phyloP scores from a whole-genome alignment of 805 yeast genomes.

The Saturnispora serradocipensis region DNA sequence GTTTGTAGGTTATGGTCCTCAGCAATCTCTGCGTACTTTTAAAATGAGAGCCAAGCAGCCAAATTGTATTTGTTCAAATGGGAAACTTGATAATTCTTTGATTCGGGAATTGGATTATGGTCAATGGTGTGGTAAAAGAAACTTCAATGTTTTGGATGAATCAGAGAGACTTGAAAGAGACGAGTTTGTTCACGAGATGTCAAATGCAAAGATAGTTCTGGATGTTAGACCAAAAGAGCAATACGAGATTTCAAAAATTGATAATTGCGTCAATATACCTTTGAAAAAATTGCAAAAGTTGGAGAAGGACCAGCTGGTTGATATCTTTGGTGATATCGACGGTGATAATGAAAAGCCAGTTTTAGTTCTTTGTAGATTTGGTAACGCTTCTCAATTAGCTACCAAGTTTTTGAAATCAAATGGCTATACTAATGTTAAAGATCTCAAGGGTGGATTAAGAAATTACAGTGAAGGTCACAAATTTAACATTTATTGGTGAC shows the following conservation, averaged over 20 bases:
- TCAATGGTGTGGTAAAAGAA: conserved; percentile 63
- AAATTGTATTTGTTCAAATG: conserved; percentile 50
- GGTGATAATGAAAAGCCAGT: conserved; percentile 20
- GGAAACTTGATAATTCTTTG: conserved; percentile 37
- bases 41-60: conserved; percentile 65
- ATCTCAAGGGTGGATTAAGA: conserved; percentile 67
- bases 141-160: conserved; percentile 35
- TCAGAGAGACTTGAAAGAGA: conserved; percentile 40
- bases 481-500: conserved; percentile 18
- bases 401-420: conserved; percentile 45
- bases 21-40: conserved; percentile 58
- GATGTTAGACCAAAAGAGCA: conserved; percentile 84
- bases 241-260: conserved; percentile 54
- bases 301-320: conserved; percentile 13
- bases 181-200: conserved; percentile 18
- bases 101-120: conserved; percentile 52
- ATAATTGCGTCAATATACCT: conserved; percentile 55
- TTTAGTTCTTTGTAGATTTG: conserved; percentile 72
- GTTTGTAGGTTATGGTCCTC: conserved; percentile 55
- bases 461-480: conserved; percentile 11
- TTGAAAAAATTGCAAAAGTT: conserved; percentile 37
- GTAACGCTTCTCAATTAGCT: conserved; percentile 85
- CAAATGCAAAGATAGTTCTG: conserved; percentile 28
- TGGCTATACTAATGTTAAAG: conserved; percentile 43
- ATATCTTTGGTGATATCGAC: conserved; percentile 5